Evolutionary conservation across 371 early-diverging fungal genomes (phyloP).

Genomic region (Mortierella sp.): DNA sequence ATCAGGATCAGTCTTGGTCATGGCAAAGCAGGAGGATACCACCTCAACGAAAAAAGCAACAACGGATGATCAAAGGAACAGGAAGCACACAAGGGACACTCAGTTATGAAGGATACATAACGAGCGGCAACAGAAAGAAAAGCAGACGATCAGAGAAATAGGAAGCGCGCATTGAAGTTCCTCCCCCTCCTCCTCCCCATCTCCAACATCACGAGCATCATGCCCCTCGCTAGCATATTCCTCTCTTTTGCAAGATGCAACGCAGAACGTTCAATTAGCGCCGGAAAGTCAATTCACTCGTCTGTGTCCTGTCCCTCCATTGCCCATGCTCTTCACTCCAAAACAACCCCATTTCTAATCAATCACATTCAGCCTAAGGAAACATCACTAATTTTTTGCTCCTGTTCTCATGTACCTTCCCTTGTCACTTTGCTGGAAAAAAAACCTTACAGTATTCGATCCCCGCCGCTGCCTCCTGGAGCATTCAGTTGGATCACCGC

Average conservation of each 20-base stretch:
- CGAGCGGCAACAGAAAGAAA: neutral
- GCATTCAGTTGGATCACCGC: conserved; percentile 74
- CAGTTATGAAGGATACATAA: no score
- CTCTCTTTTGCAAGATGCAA: neutral
- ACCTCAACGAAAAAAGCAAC: no score
- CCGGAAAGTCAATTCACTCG: neutral
- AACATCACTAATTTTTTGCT: neutral
- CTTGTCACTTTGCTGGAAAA: neutral
- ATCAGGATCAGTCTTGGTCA: neutral
- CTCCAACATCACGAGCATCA: neutral
- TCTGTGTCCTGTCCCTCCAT: neutral
- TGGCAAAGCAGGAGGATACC: neutral
- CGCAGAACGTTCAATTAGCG: neutral
- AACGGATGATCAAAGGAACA: no score
- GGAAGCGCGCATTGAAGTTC: neutral
- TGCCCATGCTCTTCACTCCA: neutral
- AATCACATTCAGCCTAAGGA: neutral
- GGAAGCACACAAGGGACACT: no score
- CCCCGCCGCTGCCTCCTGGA: conserved; percentile 68
- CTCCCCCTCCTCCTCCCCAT: neutral
- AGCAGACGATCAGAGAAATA: neutral
- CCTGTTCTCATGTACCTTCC: neutral
- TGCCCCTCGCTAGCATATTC: neutral
- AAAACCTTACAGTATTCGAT: conserved; percentile 62
- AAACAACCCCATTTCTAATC: neutral